Conservation (phyloP, 1,284 basidiomycete species). For the Pseudozyma pruni region DNA sequence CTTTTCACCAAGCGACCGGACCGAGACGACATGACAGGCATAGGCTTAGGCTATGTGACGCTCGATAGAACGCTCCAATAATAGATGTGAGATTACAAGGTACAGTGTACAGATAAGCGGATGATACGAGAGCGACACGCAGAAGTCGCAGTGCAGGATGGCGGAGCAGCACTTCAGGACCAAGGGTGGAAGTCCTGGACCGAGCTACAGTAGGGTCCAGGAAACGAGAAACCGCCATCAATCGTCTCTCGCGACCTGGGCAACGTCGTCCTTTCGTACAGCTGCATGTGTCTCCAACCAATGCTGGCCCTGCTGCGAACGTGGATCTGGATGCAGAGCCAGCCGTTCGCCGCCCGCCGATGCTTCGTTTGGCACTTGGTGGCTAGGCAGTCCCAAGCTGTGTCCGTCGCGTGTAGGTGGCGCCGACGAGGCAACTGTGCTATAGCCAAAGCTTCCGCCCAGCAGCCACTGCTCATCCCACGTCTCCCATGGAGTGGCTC, state of each 20-base stretch:
- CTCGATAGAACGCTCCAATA: too few species aligned
- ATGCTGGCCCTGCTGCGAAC: constrained; percentile 41
- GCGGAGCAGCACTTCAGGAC: too few species aligned
- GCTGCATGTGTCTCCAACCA: constrained; percentile 52
- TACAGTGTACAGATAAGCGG: too few species aligned
- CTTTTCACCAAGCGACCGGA: too few species aligned
- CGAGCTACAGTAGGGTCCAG: too few species aligned
- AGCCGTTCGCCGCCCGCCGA: constrained; percentile 46
- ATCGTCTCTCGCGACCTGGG: constrained; percentile 42
- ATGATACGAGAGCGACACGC: too few species aligned
- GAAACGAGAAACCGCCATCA: background rate
- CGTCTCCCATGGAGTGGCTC: constrained; percentile 57
- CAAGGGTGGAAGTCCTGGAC: too few species aligned
- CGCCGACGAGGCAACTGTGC: constrained; percentile 1
- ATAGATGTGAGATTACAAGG: too few species aligned
- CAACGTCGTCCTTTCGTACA: constrained; percentile 42
- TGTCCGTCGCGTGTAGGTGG: background rate
- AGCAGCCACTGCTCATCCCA: constrained; percentile 65
- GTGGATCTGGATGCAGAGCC: constrained; percentile 53
- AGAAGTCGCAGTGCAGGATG: too few species aligned
- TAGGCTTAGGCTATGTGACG: too few species aligned
- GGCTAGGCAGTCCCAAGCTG: background rate
- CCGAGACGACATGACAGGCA: too few species aligned
- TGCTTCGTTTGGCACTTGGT: constrained; percentile 42
- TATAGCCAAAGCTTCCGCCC: constrained; percentile 55